phyloP scores from a whole-genome alignment of 2,329 filamentous ascomycete genomes.

The Verticillium dahliae region DNA sequence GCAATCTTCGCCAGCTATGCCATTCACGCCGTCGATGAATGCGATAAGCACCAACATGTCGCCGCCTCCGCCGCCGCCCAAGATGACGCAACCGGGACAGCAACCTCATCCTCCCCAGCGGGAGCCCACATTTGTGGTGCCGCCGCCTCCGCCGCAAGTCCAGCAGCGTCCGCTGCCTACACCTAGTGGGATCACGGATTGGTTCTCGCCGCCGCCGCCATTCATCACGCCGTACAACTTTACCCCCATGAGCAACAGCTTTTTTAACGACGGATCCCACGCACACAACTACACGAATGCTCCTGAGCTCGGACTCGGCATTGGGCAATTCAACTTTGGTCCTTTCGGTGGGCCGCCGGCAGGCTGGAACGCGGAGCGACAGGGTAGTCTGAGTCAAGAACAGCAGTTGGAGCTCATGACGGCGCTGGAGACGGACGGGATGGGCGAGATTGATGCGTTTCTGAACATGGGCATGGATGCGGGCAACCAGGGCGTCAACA shows the following conservation, averaged over 20 bases:
- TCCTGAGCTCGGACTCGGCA: conserved; percentile 19
- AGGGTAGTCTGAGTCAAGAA: conserved; percentile 68
- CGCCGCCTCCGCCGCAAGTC: conserved; percentile 18
- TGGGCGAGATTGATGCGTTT: conserved; percentile 55
- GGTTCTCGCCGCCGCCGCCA: conserved; percentile 46
- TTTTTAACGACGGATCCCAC: conserved; percentile 26
- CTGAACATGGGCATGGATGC: conserved; percentile 33
- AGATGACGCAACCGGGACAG: conserved; percentile 8
- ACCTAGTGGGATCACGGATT: conserved; percentile 33
- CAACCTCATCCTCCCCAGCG: conserved; percentile 15
- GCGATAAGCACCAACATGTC: conserved; percentile 21
- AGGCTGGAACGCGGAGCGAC: conserved; percentile 38
- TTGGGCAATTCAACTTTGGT: conserved; percentile 19
- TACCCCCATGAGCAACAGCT: conserved; percentile 28
- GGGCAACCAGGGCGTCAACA: background rate
- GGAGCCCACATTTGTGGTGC: conserved; percentile 31
- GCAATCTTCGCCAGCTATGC: conserved; percentile 17
- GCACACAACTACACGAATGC: conserved; percentile 6
- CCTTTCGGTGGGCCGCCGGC: conserved; percentile 18
- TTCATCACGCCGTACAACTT: conserved; percentile 49
- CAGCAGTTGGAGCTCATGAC: conserved; percentile 82
- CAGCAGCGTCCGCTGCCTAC: conserved; percentile 38
- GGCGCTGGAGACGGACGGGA: conserved; percentile 63
- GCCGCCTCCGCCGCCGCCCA: conserved; percentile 11
- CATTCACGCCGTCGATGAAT: conserved; percentile 4